Conservation (phyloP, 768 basidiomycete genomes). For the Aureoboletus auriporus region DNA sequence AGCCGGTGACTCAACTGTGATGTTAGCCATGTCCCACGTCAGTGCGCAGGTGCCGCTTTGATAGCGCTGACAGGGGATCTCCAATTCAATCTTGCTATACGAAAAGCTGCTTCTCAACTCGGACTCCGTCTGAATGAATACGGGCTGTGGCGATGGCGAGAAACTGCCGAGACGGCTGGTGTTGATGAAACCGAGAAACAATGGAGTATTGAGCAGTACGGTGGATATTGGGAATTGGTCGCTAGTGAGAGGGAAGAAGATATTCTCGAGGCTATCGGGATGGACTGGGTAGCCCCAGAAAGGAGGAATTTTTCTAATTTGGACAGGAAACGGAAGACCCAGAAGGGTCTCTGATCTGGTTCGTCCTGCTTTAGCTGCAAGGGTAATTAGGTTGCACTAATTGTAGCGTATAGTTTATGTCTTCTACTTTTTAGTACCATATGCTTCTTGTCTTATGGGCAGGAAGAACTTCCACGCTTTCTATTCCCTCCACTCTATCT, state of each 20-base stretch:
- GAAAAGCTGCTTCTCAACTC: constrained; percentile 37
- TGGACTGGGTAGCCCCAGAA: constrained; percentile 26
- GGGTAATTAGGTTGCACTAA: constrained; percentile 5
- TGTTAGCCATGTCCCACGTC: constrained; percentile 18
- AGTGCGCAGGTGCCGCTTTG: constrained; percentile 44
- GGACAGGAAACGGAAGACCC: constrained; percentile 2
- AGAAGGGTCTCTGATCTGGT: constrained; percentile 2
- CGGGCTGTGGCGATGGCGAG: constrained; percentile 61
- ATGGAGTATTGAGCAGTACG: constrained; percentile 5
- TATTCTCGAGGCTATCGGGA: constrained; percentile 21
- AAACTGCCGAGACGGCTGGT: background rate
- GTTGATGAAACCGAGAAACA: constrained; percentile 2
- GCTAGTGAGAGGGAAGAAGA: constrained; percentile 23
- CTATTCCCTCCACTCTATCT: constrained; percentile 55
- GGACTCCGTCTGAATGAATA: constrained; percentile 55
- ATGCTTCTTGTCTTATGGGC: constrained; percentile 79
- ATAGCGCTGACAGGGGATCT: constrained; percentile 55
- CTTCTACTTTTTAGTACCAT: constrained; percentile 59
- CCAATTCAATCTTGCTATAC: constrained; percentile 42
- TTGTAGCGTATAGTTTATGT: background rate
- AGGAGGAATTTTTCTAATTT: constrained; percentile 23
- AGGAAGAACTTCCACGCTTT: constrained; percentile 55
- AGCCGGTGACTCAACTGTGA: background rate
- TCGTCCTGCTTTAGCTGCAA: background rate
- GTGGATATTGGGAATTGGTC: constrained; percentile 23